phyloP scores from a whole-genome alignment of 2,329 filamentous ascomycete species.

The Hymenoscyphus fraxineus region DNA sequence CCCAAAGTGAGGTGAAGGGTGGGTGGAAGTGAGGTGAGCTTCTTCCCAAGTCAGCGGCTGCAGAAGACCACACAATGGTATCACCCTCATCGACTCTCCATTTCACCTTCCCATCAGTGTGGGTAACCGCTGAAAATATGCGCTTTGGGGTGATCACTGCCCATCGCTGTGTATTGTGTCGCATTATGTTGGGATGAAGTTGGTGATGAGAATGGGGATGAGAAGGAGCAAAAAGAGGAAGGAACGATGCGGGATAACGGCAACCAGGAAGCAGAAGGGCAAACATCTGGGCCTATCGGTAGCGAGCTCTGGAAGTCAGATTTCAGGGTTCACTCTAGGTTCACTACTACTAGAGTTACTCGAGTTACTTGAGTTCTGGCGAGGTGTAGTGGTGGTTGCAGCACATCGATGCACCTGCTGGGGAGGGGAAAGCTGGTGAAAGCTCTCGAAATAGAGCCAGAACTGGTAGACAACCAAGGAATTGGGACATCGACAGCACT shows the following conservation, averaged over 20 bases:
- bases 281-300: neutral
- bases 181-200: neutral
- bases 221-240: neutral
- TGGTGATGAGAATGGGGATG: neutral
- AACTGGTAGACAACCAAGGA: neutral
- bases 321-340: neutral
- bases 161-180: neutral
- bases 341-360: neutral
- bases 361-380: neutral
- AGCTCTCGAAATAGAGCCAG: neutral
- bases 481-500: neutral
- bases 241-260: neutral
- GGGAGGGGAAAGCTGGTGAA: neutral
- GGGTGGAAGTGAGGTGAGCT: neutral
- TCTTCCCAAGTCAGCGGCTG: neutral
- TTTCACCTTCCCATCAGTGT: neutral
- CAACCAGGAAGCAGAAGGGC: neutral
- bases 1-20: neutral
- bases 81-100: neutral
- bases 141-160: neutral
- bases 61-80: neutral
- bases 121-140: neutral
- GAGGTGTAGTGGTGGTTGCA: neutral
- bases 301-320: neutral
- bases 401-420: neutral